These are phyloP conservation scores for Haematococcus lacustris DNA, from an alignment of 139 green algal species.

Conservation along the genomic window DNA sequence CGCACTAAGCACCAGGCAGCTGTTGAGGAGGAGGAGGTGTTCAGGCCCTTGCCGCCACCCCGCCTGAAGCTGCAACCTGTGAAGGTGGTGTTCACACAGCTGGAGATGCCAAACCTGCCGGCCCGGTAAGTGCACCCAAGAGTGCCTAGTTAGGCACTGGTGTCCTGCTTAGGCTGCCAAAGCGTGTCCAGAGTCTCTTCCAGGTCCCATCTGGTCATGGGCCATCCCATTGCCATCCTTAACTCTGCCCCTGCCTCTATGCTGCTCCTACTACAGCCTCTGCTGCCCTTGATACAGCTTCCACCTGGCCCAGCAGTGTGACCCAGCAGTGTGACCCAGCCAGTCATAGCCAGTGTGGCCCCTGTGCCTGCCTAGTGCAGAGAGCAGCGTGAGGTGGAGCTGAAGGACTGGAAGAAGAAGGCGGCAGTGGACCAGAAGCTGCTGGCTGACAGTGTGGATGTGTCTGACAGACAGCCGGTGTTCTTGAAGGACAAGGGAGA, in stretches of 20 bases:
- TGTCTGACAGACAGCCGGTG: conserved; percentile 57
- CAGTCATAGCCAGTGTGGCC: background rate
- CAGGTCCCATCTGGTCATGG: too few species aligned
- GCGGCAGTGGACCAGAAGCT: conserved; percentile 2
- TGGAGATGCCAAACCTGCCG: too few species aligned
- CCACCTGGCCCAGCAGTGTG: too few species aligned
- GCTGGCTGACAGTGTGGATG: conserved; percentile 31
- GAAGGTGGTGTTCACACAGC: conserved; percentile 38
- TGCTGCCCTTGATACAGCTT: too few species aligned
- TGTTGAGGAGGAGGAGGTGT: conserved; percentile 10
- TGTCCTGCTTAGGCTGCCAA: too few species aligned
- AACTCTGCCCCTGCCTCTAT: too few species aligned
- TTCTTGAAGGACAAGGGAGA: conserved; percentile 79
- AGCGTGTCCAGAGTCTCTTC: too few species aligned
- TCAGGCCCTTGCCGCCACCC: conserved; percentile 36
- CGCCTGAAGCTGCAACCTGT: conserved; percentile 27
- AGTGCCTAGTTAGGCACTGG: too few species aligned
- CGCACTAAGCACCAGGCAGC: too few species aligned
- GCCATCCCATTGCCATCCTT: too few species aligned
- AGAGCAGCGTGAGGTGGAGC: conserved; percentile 50
- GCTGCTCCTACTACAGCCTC: too few species aligned
- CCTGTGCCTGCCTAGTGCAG: conserved; percentile 7
- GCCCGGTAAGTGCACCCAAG: conserved; percentile 30
- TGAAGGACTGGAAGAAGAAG: conserved; percentile 37
- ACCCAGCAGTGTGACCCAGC: background rate